Percentiles rank a stretch among this genome's conserved stretches.
These are phyloP conservation scores for Theobroma cacao DNA, from an alignment of 345 rosid genomes.

Conservation along the genomic window DNA sequence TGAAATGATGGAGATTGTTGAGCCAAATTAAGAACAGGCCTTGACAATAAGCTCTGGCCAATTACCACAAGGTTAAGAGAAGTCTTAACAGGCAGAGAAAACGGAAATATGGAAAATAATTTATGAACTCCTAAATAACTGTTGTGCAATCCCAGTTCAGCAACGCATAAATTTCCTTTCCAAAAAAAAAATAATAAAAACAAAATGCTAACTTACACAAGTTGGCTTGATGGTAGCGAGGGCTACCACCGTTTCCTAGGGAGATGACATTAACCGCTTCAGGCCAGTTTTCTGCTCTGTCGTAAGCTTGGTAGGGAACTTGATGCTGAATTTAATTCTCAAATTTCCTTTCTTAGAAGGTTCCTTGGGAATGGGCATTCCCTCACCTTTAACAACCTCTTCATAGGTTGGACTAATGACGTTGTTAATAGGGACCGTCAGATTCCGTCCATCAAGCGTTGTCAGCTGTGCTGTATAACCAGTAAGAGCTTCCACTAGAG, in stretches of 20 bases:
- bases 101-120: background rate
- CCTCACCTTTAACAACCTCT: constrained; percentile 82
- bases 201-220: constrained; percentile 18
- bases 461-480: constrained; percentile 62
- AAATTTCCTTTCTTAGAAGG: constrained; percentile 74
- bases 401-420: constrained; percentile 72
- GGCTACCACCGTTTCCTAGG: constrained; percentile 7
- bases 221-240: constrained; percentile 5
- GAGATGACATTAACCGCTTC: constrained; percentile 49
- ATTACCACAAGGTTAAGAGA: background rate
- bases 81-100: background rate
- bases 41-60: background rate
- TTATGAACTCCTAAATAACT: constrained; percentile 5
- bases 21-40: background rate
- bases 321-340: constrained; percentile 76
- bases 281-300: constrained; percentile 67
- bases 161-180: constrained; percentile 12
- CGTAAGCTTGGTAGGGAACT: constrained; percentile 72
- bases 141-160: constrained; percentile 4
- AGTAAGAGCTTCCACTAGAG: constrained; percentile 80
- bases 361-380: constrained; percentile 90
- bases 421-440: constrained; percentile 46
- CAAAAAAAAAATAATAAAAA: constrained; percentile 1
- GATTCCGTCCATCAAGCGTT: constrained; percentile 68
- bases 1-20: background rate